phyloP scores from a whole-genome alignment of 2,329 filamentous ascomycete species.

The Elsinoe fawcettii region DNA sequence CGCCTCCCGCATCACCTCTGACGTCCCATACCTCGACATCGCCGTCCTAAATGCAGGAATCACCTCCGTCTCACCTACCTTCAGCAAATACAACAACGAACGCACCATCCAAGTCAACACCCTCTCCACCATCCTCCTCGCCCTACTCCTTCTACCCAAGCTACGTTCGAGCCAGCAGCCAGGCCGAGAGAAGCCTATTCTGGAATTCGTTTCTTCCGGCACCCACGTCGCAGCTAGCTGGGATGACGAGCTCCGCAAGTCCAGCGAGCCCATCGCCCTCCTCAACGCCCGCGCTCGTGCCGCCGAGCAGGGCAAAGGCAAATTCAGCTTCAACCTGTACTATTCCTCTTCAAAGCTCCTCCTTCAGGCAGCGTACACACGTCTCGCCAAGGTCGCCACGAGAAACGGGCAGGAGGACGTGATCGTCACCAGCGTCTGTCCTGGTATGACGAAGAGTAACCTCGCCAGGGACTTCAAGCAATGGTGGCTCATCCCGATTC shows the following conservation, averaged over 20 bases:
- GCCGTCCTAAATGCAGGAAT: conserved; percentile 36
- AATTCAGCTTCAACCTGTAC: background rate
- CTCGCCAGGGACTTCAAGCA: conserved; percentile 29
- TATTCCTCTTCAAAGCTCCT: conserved; percentile 32
- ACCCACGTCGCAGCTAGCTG: background rate
- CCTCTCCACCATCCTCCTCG: conserved; percentile 49
- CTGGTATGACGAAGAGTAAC: conserved; percentile 27
- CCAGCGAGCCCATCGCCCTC: background rate
- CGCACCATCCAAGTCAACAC: conserved; percentile 50
- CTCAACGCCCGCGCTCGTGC: background rate
- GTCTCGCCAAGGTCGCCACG: conserved; percentile 21
- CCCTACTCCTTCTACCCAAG: conserved; percentile 41
- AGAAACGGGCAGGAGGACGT: conserved; percentile 24
- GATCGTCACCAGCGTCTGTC: conserved; percentile 32
- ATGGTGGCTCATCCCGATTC: conserved; percentile 19
- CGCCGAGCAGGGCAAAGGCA: background rate
- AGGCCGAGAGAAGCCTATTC: conserved; percentile 12
- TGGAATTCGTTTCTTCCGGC: conserved; percentile 13
- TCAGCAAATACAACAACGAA: conserved; percentile 32
- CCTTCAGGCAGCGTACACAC: conserved; percentile 29
- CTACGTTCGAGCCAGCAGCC: conserved; percentile 22
- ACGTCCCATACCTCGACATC: conserved; percentile 31
- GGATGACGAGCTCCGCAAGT: background rate
- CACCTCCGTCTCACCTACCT: conserved; percentile 21
- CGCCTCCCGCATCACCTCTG: conserved; percentile 23